Evolutionary conservation across 805 yeast genomes (phyloP).

Genomic region (Starmerella bombicola): DNA sequence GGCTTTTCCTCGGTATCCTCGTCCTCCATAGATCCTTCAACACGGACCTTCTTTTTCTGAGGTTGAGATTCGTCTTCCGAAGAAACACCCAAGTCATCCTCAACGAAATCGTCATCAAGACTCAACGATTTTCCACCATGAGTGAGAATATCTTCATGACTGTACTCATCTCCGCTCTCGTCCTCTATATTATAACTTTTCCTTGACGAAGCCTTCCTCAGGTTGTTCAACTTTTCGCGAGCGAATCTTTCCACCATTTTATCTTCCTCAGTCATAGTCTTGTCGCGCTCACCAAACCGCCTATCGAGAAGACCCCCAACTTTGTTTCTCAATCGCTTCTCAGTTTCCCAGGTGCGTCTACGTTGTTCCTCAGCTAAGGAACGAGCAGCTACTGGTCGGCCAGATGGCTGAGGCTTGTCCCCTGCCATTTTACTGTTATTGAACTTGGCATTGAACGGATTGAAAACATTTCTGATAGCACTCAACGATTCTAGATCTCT

Average conservation of each 20-base stretch:
- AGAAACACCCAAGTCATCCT: conserved; percentile 34
- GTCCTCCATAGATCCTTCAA: conserved; percentile 23
- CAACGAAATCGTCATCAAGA: conserved; percentile 44
- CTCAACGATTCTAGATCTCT: conserved; percentile 36
- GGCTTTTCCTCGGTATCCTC: conserved; percentile 28
- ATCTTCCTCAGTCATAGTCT: conserved; percentile 66
- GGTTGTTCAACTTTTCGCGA: conserved; percentile 52
- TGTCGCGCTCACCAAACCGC: conserved; percentile 81
- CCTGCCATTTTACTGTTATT: conserved; percentile 48
- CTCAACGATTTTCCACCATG: conserved; percentile 65
- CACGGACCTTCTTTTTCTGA: conserved; percentile 30
- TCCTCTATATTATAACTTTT: conserved; percentile 65
- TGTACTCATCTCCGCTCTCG: conserved; percentile 38
- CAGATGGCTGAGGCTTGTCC: conserved; percentile 26
- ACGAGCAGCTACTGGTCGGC: conserved; percentile 56
- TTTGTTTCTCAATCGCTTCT: conserved; percentile 49
- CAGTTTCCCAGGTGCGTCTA: conserved; percentile 49
- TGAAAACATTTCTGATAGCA: conserved; percentile 69
- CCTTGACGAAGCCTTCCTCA: conserved; percentile 19
- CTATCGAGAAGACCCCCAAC: conserved; percentile 72
- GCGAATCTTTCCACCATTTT: conserved; percentile 93
- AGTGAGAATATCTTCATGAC: conserved; percentile 43
- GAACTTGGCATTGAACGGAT: conserved; percentile 73
- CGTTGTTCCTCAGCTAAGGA: conserved; percentile 58
- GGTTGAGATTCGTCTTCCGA: background rate